Evolutionary conservation across 306 rosid genomes (phyloP).

Genomic region (Castanopsis chinensis): DNA sequence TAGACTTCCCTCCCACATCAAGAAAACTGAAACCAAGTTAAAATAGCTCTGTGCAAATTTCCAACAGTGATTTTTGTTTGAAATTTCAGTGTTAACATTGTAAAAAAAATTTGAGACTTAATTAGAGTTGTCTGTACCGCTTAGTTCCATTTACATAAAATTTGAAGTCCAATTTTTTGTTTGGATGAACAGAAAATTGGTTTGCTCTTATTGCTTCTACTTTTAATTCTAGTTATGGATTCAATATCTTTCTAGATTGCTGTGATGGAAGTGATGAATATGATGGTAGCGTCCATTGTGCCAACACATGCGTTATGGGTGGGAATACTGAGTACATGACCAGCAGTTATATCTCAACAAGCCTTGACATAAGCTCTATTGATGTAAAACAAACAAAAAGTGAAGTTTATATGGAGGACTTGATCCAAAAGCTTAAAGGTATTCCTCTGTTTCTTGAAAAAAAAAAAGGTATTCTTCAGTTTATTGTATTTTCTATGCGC

Average conservation of each 20-base stretch:
- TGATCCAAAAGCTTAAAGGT: slow-evolving; percentile 58
- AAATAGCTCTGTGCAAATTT: too few species aligned
- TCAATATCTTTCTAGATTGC: slow-evolving; percentile 58
- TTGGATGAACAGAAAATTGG: not conserved
- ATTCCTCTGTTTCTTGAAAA: slow-evolving; percentile 1
- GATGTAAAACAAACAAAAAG: slow-evolving; percentile 29
- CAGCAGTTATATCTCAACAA: slow-evolving; percentile 29
- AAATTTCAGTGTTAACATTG: not conserved
- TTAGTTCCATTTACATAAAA: not conserved
- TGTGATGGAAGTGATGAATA: slow-evolving; percentile 92
- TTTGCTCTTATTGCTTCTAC: not conserved
- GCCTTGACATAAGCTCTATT: slow-evolving; percentile 7
- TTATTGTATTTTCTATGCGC: not conserved
- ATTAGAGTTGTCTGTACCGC: not conserved
- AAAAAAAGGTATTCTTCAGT: slow-evolving; percentile 40
- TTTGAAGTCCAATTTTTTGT: not conserved
- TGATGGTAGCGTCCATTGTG: slow-evolving; percentile 61
- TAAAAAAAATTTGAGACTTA: not conserved
- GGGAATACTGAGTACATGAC: slow-evolving; percentile 50
- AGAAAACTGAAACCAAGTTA: too few species aligned
- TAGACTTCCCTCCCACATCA: too few species aligned
- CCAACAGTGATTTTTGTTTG: too few species aligned
- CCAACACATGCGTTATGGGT: slow-evolving; percentile 81
- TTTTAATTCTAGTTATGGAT: slow-evolving; percentile 25
- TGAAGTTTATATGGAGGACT: slow-evolving; percentile 50